These are phyloP conservation scores for Kokia cookei DNA, from an alignment of 441 rosid genomes.

Conservation along the genomic window DNA sequence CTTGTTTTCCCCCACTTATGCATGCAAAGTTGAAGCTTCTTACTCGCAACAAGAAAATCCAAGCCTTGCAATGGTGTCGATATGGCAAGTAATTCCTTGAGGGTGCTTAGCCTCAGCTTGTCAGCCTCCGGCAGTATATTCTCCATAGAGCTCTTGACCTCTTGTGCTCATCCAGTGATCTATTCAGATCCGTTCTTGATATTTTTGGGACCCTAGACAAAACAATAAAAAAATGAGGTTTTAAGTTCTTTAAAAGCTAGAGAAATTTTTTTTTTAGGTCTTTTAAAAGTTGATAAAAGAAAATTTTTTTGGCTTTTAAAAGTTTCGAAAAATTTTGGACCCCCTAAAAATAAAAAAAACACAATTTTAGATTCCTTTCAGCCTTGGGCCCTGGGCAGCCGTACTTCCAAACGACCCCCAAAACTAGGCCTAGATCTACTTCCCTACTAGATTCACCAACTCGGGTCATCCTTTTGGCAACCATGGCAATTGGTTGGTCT, in stretches of 20 bases:
- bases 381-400: too few relatives aligned
- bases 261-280: too few relatives aligned
- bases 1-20: constrained; percentile 39
- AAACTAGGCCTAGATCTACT: neutral
- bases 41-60: constrained; percentile 34
- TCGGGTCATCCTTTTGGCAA: constrained; percentile 12
- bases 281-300: too few relatives aligned
- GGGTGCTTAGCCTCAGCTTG: constrained; percentile 31
- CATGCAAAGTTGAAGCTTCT: constrained; percentile 15
- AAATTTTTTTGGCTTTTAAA: too few relatives aligned
- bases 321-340: too few relatives aligned
- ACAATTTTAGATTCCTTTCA: too few relatives aligned
- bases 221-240: too few relatives aligned
- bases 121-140: constrained; percentile 34
- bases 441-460: constrained; percentile 2
- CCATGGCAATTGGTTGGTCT: constrained; percentile 36
- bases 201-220: too few relatives aligned
- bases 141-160: constrained; percentile 26
- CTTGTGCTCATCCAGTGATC: constrained; percentile 26
- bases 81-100: constrained; percentile 20
- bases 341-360: too few relatives aligned
- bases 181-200: too few relatives aligned
- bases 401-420: too few relatives aligned
- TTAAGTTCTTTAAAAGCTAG: too few relatives aligned
- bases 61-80: constrained; percentile 1